Evolutionary conservation across 495 filamentous ascomycete species (phyloP).

Genomic region (Aspergillus nidulans): DNA sequence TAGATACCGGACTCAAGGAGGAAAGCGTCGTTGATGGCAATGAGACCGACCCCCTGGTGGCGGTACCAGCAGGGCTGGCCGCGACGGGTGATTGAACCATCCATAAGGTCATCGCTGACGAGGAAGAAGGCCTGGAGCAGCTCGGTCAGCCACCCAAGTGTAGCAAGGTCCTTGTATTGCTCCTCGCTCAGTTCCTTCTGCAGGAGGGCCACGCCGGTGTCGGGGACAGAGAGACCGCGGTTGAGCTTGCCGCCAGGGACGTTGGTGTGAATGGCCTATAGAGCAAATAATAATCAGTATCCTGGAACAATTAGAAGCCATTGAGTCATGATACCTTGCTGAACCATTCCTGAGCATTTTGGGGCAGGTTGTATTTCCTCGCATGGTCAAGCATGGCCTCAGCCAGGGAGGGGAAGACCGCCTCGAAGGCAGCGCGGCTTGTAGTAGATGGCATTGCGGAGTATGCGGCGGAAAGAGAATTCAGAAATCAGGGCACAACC

Average conservation of each 20-base stretch:
- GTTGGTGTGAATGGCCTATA: slow-evolving; percentile 63
- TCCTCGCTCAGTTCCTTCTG: slow-evolving; percentile 64
- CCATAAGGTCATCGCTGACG: slow-evolving; percentile 98
- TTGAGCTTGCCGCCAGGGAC: slow-evolving; percentile 95
- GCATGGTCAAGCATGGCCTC: slow-evolving; percentile 71
- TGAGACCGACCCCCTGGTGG: slow-evolving; percentile 77
- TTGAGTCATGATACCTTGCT: slow-evolving; percentile 56
- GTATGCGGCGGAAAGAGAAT: neutral
- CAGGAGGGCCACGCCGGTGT: slow-evolving; percentile 78
- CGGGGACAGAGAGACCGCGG: slow-evolving; percentile 95
- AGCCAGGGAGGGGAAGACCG: slow-evolving; percentile 74
- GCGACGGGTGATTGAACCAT: slow-evolving; percentile 85
- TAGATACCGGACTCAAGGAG: slow-evolving; percentile 91
- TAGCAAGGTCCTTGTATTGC: slow-evolving; percentile 78
- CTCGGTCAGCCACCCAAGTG: slow-evolving; percentile 95
- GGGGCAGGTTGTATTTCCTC: slow-evolving; percentile 73
- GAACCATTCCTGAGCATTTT: slow-evolving; percentile 82
- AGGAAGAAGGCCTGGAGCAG: slow-evolving; percentile 98
- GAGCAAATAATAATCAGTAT: slow-evolving; percentile 10
- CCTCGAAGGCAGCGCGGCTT: slow-evolving; percentile 80
- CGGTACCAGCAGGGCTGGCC: slow-evolving; percentile 95
- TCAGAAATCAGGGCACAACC: neutral
- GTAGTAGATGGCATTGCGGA: slow-evolving; percentile 61
- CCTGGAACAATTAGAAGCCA: neutral
- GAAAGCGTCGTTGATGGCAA: slow-evolving; percentile 98